Conservation (phyloP, 495 filamentous ascomycete genomes). For the Neurospora tetraspora region DNA sequence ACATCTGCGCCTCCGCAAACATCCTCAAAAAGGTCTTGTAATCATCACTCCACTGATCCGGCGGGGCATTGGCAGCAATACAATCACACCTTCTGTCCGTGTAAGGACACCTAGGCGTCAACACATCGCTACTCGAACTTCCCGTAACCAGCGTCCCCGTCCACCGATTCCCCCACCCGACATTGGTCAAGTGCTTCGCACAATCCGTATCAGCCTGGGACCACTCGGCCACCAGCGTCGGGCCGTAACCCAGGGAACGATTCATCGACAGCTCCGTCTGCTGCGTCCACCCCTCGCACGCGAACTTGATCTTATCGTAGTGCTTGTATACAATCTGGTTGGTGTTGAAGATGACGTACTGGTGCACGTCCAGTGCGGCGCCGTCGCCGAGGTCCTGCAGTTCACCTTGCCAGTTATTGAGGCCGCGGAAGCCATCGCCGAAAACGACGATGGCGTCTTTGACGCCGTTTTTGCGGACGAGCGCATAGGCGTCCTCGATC, state of each 20-base stretch:
- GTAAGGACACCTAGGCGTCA: constrained; percentile 62
- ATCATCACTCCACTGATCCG: constrained; percentile 49
- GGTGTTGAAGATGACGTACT: constrained; percentile 83
- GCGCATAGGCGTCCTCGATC: constrained; percentile 51
- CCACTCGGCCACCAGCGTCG: constrained; percentile 97
- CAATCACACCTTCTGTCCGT: constrained; percentile 59
- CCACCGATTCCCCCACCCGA: constrained; percentile 83
- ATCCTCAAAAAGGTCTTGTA: constrained; percentile 83
- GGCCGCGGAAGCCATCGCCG: constrained; percentile 76
- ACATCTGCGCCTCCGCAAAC: constrained; percentile 95
- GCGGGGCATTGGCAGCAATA: constrained; percentile 61
- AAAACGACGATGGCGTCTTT: constrained; percentile 54
- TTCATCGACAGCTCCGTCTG: constrained; percentile 65
- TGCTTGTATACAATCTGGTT: constrained; percentile 65
- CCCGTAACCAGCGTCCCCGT: constrained; percentile 60
- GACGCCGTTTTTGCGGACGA: constrained; percentile 63
- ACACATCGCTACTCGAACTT: constrained; percentile 42
- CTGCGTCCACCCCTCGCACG: constrained; percentile 74
- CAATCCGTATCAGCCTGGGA: constrained; percentile 98
- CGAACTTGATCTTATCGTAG: constrained; percentile 66
- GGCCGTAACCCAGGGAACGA: constrained; percentile 75
- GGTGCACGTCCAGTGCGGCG: constrained; percentile 84
- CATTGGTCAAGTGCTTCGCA: constrained; percentile 77
- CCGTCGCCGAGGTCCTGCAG: constrained; percentile 41
- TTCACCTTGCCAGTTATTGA: constrained; percentile 66